These are phyloP conservation scores for Hamigera avellanea DNA, from an alignment of 495 filamentous ascomycete species.

Conservation along the genomic window DNA sequence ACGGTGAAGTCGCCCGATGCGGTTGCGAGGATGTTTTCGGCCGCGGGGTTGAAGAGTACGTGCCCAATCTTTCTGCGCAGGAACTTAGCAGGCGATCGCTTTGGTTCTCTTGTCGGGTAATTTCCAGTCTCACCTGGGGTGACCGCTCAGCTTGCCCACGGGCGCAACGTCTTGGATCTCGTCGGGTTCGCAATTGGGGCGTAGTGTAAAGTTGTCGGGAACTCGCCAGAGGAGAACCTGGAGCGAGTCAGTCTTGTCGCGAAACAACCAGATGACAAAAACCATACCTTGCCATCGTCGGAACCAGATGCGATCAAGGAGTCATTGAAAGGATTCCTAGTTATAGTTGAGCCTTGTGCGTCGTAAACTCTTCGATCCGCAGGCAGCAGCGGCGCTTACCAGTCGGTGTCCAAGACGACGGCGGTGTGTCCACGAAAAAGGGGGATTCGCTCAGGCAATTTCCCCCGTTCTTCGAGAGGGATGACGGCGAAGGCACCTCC, in stretches of 20 bases:
- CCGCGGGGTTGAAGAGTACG: slow-evolving; percentile 93
- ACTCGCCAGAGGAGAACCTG: slow-evolving; percentile 90
- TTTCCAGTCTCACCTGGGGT: slow-evolving; percentile 30
- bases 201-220: slow-evolving; percentile 73
- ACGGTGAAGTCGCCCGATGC: slow-evolving; percentile 91
- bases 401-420: slow-evolving; percentile 94
- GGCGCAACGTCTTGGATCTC: slow-evolving; percentile 67
- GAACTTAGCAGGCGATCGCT: slow-evolving; percentile 9
- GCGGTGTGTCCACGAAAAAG: slow-evolving; percentile 94
- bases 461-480: slow-evolving; percentile 76
- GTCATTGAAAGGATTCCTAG: slow-evolving; percentile 91
- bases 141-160: slow-evolving; percentile 63
- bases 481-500: slow-evolving; percentile 97
- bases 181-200: slow-evolving; percentile 67
- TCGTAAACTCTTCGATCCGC: background rate
- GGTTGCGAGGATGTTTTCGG: slow-evolving; percentile 90
- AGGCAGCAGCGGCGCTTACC: slow-evolving; percentile 46
- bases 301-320: slow-evolving; percentile 84
- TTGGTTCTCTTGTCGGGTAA: background rate
- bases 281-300: slow-evolving; percentile 77
- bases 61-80: slow-evolving; percentile 77
- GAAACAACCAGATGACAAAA: no score
- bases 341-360: slow-evolving; percentile 23
- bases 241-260: slow-evolving; percentile 6
- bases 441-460: slow-evolving; percentile 84